phyloP scores from a whole-genome alignment of 2,329 filamentous ascomycete genomes.

The Venturiaceae sp. region DNA sequence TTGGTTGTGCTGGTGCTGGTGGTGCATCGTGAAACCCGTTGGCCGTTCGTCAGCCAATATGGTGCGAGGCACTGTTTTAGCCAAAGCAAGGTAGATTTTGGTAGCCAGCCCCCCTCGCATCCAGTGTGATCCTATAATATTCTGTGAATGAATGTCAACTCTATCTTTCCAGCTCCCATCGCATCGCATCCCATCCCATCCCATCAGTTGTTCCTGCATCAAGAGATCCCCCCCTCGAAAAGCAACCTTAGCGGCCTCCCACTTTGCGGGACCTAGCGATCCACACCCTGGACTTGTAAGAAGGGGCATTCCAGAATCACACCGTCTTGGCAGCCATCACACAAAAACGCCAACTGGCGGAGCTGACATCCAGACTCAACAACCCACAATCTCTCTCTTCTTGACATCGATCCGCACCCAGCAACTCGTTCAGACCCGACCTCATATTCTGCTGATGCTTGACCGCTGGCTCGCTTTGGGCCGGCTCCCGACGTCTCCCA shows the following conservation, averaged over 20 bases:
- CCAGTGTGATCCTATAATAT: not conserved
- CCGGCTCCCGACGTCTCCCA: not conserved
- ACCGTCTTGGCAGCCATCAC: too few species aligned
- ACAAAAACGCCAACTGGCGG: too few species aligned
- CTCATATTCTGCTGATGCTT: conserved; percentile 1
- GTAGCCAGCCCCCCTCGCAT: not conserved
- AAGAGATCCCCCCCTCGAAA: not conserved
- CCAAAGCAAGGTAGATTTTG: not conserved
- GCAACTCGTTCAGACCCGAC: not conserved
- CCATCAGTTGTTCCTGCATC: not conserved
- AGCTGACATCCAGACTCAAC: not conserved
- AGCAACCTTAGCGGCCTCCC: not conserved
- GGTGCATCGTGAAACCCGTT: not conserved
- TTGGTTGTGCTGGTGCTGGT: not conserved
- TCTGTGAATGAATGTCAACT: not conserved
- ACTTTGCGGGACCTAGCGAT: not conserved
- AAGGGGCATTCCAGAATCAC: not conserved
- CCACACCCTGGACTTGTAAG: too few species aligned
- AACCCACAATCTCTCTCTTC: not conserved
- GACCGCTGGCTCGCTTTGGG: conserved; percentile 5
- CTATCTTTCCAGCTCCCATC: not conserved
- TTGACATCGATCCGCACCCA: not conserved
- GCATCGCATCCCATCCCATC: not conserved
- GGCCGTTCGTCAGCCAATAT: not conserved
- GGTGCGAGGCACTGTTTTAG: not conserved